Conservation (phyloP, 306 rosid species). For the Purshia tridentata region DNA sequence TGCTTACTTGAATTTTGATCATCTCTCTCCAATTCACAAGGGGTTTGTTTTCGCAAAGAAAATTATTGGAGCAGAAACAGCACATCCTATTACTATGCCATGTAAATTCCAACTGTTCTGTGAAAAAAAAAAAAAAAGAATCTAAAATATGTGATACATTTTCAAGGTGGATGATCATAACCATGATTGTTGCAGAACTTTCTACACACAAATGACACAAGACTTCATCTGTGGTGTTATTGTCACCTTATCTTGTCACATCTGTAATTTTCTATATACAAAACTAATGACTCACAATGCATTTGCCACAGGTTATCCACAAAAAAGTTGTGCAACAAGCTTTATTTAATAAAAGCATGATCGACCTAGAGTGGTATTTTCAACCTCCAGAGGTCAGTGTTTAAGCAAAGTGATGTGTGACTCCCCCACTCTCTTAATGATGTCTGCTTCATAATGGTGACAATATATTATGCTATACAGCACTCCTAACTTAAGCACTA, state of each 20-base stretch:
- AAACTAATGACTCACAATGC: slow-evolving; percentile 15
- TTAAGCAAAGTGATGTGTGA: neutral
- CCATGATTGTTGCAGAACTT: neutral
- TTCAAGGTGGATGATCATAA: too few relatives aligned
- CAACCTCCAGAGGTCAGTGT: neutral
- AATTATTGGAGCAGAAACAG: too few relatives aligned
- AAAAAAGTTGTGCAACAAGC: slow-evolving; percentile 14
- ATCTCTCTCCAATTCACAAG: too few relatives aligned
- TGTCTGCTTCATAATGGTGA: neutral
- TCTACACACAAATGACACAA: neutral
- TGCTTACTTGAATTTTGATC: too few relatives aligned
- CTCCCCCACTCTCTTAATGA: slow-evolving; percentile 4
- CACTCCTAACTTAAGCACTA: neutral
- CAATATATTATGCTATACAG: slow-evolving; percentile 3
- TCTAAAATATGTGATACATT: too few relatives aligned
- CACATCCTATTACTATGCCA: too few relatives aligned
- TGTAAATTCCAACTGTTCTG: too few relatives aligned
- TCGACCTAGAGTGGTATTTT: neutral
- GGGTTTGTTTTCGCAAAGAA: too few relatives aligned
- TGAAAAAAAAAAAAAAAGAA: too few relatives aligned
- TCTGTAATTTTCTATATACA: neutral
- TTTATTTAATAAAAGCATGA: slow-evolving; percentile 1
- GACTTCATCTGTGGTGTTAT: neutral
- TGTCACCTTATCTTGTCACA: neutral
- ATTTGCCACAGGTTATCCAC: neutral